Evolutionary conservation across 192 early-diverging fungal genomes (phyloP).

Genomic region (Coemansia sp.): DNA sequence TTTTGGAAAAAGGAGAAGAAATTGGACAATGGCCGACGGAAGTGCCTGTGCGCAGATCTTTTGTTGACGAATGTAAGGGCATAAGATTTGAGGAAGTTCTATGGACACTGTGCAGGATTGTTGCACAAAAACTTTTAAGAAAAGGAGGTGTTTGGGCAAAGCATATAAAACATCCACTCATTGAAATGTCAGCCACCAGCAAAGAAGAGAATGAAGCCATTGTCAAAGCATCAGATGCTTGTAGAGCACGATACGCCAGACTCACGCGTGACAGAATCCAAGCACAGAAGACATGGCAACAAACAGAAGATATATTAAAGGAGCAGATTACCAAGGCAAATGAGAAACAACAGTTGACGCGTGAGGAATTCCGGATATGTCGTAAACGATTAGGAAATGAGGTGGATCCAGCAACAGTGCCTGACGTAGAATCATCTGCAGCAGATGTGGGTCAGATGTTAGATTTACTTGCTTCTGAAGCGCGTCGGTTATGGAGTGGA

Average conservation of each 20-base stretch:
- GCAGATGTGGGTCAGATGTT: conserved; percentile 19
- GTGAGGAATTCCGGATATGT: conserved; percentile 23
- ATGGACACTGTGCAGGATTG: conserved; percentile 25
- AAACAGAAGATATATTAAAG: conserved; percentile 5
- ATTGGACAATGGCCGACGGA: conserved; percentile 23
- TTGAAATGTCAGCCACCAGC: neutral
- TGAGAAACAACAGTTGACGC: neutral
- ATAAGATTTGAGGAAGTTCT: conserved; percentile 39
- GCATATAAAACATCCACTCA: conserved; percentile 17
- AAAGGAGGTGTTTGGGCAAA: conserved; percentile 9
- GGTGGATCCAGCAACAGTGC: conserved; percentile 4
- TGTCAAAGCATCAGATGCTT: neutral
- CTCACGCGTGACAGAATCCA: conserved; percentile 33
- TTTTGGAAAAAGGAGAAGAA: conserved; percentile 9
- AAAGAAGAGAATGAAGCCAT: conserved; percentile 1
- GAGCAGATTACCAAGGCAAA: conserved; percentile 2
- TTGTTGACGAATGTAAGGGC: conserved; percentile 52
- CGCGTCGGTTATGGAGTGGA: conserved; percentile 33
- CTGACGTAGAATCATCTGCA: conserved; percentile 17
- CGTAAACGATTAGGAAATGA: conserved; percentile 13
- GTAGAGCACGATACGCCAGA: conserved; percentile 29
- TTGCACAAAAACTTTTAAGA: conserved; percentile 11
- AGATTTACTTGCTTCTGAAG: conserved; percentile 8
- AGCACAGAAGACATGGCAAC: conserved; percentile 31
- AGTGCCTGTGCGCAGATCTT: conserved; percentile 48